Percentiles rank a stretch among this genome's conserved stretches.
phyloP scores from a whole-genome alignment of 1,284 basidiomycete genomes.

The Ganoderma sp. region DNA sequence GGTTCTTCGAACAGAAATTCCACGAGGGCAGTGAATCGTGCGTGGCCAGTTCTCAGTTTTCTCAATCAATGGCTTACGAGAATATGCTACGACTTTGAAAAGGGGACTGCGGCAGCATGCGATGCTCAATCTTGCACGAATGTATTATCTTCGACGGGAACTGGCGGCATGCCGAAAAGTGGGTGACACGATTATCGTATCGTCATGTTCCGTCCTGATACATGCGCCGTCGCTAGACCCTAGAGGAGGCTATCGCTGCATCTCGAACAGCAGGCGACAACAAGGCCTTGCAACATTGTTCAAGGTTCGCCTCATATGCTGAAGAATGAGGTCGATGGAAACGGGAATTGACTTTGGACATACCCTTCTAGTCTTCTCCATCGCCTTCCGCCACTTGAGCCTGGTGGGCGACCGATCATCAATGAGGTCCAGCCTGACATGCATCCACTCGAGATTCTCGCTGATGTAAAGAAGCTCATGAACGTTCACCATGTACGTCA shows the following conservation, averaged over 20 bases:
- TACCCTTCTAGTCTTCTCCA: constrained; percentile 62
- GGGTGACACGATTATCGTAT: constrained; percentile 14
- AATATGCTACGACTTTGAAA: neutral
- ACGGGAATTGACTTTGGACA: neutral
- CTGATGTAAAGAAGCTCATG: constrained; percentile 70
- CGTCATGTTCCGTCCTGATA: constrained; percentile 18
- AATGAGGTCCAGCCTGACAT: constrained; percentile 80
- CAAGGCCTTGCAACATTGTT: constrained; percentile 76
- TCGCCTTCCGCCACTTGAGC: constrained; percentile 61
- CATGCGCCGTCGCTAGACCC: constrained; percentile 49
- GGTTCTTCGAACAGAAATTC: constrained; percentile 84
- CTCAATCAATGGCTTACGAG: neutral
- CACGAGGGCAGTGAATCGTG: constrained; percentile 79
- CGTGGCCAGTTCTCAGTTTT: constrained; percentile 37
- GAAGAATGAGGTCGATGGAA: too few species aligned
- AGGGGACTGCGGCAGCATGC: constrained; percentile 82
- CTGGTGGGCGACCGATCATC: constrained; percentile 54
- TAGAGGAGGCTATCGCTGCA: constrained; percentile 76
- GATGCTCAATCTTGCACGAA: constrained; percentile 74
- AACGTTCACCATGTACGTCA: constrained; percentile 56
- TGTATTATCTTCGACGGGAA: constrained; percentile 76
- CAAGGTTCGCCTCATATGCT: constrained; percentile 54
- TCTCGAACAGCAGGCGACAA: constrained; percentile 74
- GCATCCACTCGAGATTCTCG: constrained; percentile 76
- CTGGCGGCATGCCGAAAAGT: constrained; percentile 72